These are phyloP conservation scores for Furcasterigmium furcatum DNA, from an alignment of 2,329 filamentous ascomycete genomes.

Conservation along the genomic window DNA sequence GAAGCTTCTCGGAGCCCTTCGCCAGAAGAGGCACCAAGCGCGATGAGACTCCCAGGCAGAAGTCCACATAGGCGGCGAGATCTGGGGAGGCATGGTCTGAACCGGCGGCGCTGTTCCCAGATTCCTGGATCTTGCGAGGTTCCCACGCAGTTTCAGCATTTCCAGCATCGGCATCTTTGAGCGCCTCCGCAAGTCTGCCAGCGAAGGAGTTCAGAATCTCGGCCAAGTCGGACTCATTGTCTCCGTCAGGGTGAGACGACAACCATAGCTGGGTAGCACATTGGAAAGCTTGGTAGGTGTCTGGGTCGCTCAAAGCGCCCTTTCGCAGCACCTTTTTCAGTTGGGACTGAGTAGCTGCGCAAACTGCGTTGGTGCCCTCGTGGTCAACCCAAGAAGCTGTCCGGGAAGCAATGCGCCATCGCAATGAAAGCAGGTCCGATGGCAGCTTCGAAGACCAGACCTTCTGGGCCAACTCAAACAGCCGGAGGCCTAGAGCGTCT, in stretches of 20 bases:
- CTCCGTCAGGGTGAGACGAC: slow-evolving; percentile 30
- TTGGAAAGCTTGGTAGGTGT: slow-evolving; percentile 37
- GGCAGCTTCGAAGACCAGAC: slow-evolving; percentile 20
- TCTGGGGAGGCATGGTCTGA: too few relatives aligned
- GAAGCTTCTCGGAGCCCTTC: slow-evolving; percentile 3
- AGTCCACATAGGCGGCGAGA: slow-evolving; percentile 1
- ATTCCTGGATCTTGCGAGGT: neutral
- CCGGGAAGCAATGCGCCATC: slow-evolving; percentile 35
- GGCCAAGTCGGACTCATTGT: slow-evolving; percentile 21
- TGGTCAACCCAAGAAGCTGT: slow-evolving; percentile 29
- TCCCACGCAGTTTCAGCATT: slow-evolving; percentile 1
- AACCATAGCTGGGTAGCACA: slow-evolving; percentile 35
- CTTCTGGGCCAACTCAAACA: slow-evolving; percentile 30
- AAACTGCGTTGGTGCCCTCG: slow-evolving; percentile 25
- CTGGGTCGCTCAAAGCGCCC: slow-evolving; percentile 24
- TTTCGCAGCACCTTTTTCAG: slow-evolving; percentile 28
- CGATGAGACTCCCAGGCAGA: slow-evolving; percentile 6
- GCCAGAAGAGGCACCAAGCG: slow-evolving; percentile 8
- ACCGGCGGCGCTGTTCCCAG: too few relatives aligned
- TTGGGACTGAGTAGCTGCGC: slow-evolving; percentile 26
- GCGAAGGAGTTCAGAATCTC: slow-evolving; percentile 28
- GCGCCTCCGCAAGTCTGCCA: slow-evolving; percentile 22
- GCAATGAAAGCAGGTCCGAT: slow-evolving; percentile 27
- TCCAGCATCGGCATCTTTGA: neutral
- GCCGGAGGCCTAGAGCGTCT: slow-evolving; percentile 33